Evolutionary conservation across 306 rosid genomes (phyloP), one percentile per base, ranked within the genome.

Genomic region (Lathyrus sativus): DNA sequence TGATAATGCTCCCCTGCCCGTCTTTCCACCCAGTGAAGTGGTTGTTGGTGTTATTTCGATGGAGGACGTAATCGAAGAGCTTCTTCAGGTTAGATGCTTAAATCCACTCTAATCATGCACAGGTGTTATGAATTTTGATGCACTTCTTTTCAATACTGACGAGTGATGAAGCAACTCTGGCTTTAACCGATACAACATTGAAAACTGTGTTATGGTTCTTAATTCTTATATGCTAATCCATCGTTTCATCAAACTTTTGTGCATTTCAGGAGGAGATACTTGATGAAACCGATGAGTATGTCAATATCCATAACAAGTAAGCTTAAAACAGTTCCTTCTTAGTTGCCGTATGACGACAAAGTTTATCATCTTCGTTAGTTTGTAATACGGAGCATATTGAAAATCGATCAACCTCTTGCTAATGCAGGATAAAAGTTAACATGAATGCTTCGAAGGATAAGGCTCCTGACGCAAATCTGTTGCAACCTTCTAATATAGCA

Each of bases 11-110:
- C 90, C 99, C 55, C 76, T 90, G 74, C 99, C 92, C 7, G 85
- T 77, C 35, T 84, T 82, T 74, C 83, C 96, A 50, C 62, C 86
- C 54, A 81, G 78, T 70, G 95, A 93, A 82, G 82, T 76, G 73
- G 97, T 90, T 69, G 99, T 93, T 74, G 99, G 99, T 67, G 99
- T 93, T 70, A 93, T 93, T 74, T 63, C 90, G 29, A 93, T 93
- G 99, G 99, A 93, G 85, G 99, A 93, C 84, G 99, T 93, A 69
- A 93, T 93, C 18, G 99, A 93, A 87, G 99, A 93, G 80, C 99
- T 93, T 79, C 99, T 93, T 81, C 99, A 93, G 99, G 99, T 93
- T 74, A 63, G 65, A 55, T 26, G 74, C 75, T 74, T 72, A 61
- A 59, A 24, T 58, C 67, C 26, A 51, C 26, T 18, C 22, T 55